Percentiles rank a stretch among this genome's conserved stretches.
phyloP scores from a whole-genome alignment of 2,329 filamentous ascomycete species.

The Hypomyces perniciosus region DNA sequence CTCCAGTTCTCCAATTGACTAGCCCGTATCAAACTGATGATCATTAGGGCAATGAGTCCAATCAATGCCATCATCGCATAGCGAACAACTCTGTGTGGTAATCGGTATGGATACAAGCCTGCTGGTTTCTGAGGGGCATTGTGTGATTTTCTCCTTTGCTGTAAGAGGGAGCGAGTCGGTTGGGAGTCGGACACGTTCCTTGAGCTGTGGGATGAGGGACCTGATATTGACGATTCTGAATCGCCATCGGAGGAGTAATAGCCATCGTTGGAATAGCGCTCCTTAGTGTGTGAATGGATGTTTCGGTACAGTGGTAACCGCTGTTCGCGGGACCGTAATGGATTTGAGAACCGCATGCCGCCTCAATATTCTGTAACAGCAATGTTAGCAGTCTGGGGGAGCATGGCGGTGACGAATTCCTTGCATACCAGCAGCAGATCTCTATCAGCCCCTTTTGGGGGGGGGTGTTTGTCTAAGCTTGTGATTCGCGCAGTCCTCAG shows the following conservation, averaged over 20 bases:
- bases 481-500: background rate
- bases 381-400: background rate
- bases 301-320: slow-evolving; percentile 49
- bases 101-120: slow-evolving; percentile 45
- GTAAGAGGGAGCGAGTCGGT: slow-evolving; percentile 38
- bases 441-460: background rate
- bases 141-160: slow-evolving; percentile 31
- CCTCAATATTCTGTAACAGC: background rate
- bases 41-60: slow-evolving; percentile 66
- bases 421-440: background rate
- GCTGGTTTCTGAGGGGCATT: slow-evolving; percentile 13
- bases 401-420: background rate
- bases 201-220: slow-evolving; percentile 47
- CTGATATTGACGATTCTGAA: slow-evolving; percentile 36
- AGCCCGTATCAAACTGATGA: slow-evolving; percentile 66
- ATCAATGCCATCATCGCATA: slow-evolving; percentile 72
- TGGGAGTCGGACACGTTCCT: slow-evolving; percentile 44
- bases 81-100: slow-evolving; percentile 68
- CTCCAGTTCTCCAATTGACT: slow-evolving; percentile 64
- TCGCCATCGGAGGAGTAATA: slow-evolving; percentile 43
- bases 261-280: slow-evolving; percentile 46
- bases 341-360: slow-evolving; percentile 45
- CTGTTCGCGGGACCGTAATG: slow-evolving; percentile 41
- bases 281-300: slow-evolving; percentile 37
- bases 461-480: background rate